phyloP scores from a whole-genome alignment of 2,329 filamentous ascomycete species.

The Exophiala aquamarina region DNA sequence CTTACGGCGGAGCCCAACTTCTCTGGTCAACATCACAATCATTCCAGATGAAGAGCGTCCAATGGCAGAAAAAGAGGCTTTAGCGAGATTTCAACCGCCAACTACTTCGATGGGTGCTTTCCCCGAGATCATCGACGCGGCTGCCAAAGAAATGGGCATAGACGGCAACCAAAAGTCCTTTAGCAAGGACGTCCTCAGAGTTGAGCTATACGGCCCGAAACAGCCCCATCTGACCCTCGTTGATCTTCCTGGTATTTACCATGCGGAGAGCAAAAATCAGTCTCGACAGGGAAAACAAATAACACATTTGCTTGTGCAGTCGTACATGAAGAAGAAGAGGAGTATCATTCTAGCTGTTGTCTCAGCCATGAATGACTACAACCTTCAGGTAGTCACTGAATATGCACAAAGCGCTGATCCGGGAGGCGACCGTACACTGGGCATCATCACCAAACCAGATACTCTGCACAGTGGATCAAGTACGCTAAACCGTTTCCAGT shows the following conservation, averaged over 20 bases:
- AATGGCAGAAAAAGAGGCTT: conserved; percentile 14
- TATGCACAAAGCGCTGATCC: conserved; percentile 37
- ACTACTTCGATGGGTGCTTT: conserved; percentile 28
- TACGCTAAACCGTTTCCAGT: conserved; percentile 35
- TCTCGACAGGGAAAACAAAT: conserved; percentile 47
- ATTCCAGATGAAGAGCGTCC: conserved; percentile 20
- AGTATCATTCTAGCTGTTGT: conserved; percentile 51
- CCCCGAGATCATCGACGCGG: conserved; percentile 27
- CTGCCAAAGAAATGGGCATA: conserved; percentile 27
- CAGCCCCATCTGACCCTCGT: conserved; percentile 43
- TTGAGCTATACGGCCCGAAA: conserved; percentile 43
- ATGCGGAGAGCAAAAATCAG: conserved; percentile 30
- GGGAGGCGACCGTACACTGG: conserved; percentile 40
- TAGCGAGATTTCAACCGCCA: conserved; percentile 22
- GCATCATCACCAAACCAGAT: conserved; percentile 52
- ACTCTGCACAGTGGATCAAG: conserved; percentile 36
- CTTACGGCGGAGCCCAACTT: conserved; percentile 42
- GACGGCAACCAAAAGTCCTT: conserved; percentile 29
- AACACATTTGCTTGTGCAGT: conserved; percentile 47
- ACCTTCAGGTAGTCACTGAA: conserved; percentile 42
- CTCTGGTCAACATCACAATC: conserved; percentile 22
- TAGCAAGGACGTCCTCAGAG: conserved; percentile 44
- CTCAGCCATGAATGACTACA: conserved; percentile 43
- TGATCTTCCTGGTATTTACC: conserved; percentile 47
- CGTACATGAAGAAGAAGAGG: conserved; percentile 43